Conservation (phyloP, 768 basidiomycete genomes). For the Scleroderma citrinum region DNA sequence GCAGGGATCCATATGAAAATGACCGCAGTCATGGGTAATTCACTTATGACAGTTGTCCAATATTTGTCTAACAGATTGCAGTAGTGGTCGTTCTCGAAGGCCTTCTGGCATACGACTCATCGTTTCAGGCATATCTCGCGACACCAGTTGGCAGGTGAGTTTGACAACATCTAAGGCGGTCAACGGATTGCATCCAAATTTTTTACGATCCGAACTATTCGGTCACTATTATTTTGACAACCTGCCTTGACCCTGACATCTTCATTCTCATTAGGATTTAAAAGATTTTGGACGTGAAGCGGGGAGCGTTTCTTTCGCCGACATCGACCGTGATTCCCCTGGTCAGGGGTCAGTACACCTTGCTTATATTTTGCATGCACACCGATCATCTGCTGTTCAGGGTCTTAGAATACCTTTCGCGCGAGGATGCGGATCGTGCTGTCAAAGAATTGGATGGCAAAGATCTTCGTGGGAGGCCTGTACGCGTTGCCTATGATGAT, state of each 20-base stretch:
- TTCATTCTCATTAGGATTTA: constrained; percentile 66
- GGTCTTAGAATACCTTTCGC: constrained; percentile 82
- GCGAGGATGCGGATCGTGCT: constrained; percentile 92
- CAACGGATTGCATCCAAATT: constrained; percentile 3
- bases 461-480: constrained; percentile 79
- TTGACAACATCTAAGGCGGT: constrained; percentile 20
- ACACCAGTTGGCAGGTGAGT: constrained; percentile 98
- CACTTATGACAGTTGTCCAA: not conserved
- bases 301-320: constrained; percentile 89
- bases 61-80: constrained; percentile 16
- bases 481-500: constrained; percentile 65
- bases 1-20: constrained; percentile 67
- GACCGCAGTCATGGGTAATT: constrained; percentile 52
- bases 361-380: not conserved
- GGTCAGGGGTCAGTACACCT: constrained; percentile 71
- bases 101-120: constrained; percentile 79
- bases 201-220: not conserved
- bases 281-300: constrained; percentile 97
- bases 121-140: constrained; percentile 85
- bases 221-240: constrained; percentile 12
- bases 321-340: constrained; percentile 82
- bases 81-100: constrained; percentile 61
- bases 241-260: not conserved
- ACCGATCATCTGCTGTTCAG: constrained; percentile 34
- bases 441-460: constrained; percentile 79